Conservation (phyloP, 2,329 filamentous ascomycete genomes). For the Plenodomus biglobosus region DNA sequence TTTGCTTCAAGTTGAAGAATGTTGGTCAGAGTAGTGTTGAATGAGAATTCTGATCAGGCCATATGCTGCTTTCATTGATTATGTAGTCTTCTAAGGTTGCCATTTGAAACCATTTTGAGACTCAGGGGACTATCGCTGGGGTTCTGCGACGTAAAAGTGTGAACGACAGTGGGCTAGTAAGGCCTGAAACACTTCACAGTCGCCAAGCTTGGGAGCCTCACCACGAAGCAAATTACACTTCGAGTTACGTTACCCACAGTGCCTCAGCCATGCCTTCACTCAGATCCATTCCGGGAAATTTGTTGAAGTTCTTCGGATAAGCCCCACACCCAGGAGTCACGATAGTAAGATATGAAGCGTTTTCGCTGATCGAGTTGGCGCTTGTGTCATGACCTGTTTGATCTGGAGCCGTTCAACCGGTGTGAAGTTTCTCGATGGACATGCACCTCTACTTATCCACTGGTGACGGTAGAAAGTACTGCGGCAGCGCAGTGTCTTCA, state of each 20-base stretch:
- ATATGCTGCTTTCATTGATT: background rate
- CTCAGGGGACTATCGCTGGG: constrained; percentile 24
- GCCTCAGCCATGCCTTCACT: background rate
- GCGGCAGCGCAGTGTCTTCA: background rate
- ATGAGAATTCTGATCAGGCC: background rate
- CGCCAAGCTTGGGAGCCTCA: background rate
- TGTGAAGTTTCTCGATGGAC: background rate
- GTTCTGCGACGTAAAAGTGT: constrained; percentile 22
- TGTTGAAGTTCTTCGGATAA: background rate
- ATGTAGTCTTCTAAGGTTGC: constrained; percentile 14
- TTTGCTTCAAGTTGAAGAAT: background rate
- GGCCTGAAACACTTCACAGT: constrained; percentile 1
- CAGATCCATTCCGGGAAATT: background rate
- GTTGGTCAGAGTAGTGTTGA: background rate
- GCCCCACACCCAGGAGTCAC: background rate
- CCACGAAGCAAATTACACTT: background rate
- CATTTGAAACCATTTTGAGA: constrained; percentile 40
- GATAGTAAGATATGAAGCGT: background rate
- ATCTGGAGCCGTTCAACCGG: background rate
- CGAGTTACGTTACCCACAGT: background rate
- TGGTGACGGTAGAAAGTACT: background rate
- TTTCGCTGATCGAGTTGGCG: background rate
- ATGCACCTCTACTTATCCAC: background rate
- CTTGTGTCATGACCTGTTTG: background rate
- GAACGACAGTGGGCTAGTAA: constrained; percentile 16